Conservation (phyloP, 352 stramenopile genomes). For the Hyaloperonospora brassicae region DNA sequence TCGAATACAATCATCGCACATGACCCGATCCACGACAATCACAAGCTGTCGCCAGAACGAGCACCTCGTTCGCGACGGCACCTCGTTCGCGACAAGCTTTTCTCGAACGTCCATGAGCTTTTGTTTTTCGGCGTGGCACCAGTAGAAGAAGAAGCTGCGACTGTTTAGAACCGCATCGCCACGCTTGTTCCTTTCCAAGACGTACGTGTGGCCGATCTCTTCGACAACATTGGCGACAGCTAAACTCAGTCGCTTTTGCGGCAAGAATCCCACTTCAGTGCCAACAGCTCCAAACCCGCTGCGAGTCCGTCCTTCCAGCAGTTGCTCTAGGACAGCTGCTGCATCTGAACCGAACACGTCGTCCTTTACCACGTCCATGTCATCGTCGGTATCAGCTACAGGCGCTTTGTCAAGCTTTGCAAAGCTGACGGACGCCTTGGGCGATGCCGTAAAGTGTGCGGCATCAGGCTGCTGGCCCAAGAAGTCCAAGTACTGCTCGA, state of each 20-base stretch:
- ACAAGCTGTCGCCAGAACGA: slow-evolving; percentile 43
- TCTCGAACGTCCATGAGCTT: slow-evolving; percentile 70
- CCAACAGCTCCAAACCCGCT: slow-evolving; percentile 73
- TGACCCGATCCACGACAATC: slow-evolving; percentile 57
- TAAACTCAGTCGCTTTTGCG: slow-evolving; percentile 59
- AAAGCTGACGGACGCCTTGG: slow-evolving; percentile 46
- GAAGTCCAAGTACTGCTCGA: slow-evolving; percentile 60
- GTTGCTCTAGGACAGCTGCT: slow-evolving; percentile 19
- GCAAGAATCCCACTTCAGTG: slow-evolving; percentile 48
- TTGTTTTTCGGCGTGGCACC: slow-evolving; percentile 83
- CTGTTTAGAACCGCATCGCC: slow-evolving; percentile 57
- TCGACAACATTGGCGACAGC: slow-evolving; percentile 44
- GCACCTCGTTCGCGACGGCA: slow-evolving; percentile 8
- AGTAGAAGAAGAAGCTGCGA: slow-evolving; percentile 81
- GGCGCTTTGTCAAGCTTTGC: slow-evolving; percentile 6
- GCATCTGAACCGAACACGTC: background rate
- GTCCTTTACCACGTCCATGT: too few relatives aligned
- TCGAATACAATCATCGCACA: slow-evolving; percentile 71
- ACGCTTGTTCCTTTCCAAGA: slow-evolving; percentile 50
- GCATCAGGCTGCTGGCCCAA: slow-evolving; percentile 37
- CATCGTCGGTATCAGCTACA: too few relatives aligned
- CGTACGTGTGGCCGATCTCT: slow-evolving; percentile 58
- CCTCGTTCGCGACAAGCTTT: slow-evolving; percentile 30
- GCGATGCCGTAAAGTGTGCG: slow-evolving; percentile 45
- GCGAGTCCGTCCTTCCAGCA: slow-evolving; percentile 39